A percentile compares a stretch with the other conserved stretches of the same genome.
phyloP scores from a whole-genome alignment of 495 filamentous ascomycete genomes.

The Coniosporium apollinis region DNA sequence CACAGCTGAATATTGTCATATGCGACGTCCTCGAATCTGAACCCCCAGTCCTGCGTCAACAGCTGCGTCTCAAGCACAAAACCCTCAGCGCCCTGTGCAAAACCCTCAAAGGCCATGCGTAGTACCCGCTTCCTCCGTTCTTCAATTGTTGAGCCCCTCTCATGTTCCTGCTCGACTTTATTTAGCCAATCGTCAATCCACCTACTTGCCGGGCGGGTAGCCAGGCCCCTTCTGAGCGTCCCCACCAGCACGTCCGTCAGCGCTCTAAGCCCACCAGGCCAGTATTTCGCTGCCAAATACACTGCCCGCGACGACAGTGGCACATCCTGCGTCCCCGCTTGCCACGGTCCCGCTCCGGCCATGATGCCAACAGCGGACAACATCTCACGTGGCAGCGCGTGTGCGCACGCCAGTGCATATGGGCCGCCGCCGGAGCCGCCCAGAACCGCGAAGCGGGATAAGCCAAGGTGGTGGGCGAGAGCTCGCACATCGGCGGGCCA shows the following conservation, averaged over 20 bases:
- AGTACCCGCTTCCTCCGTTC: too few relatives aligned
- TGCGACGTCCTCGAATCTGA: conserved; percentile 22
- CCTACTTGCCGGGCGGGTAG: too few relatives aligned
- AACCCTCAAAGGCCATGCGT: too few relatives aligned
- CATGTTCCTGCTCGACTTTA: too few relatives aligned
- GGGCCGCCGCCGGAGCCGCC: conserved; percentile 6
- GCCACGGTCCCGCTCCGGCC: not conserved
- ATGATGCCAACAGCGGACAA: not conserved
- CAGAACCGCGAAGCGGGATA: conserved; percentile 5
- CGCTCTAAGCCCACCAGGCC: too few relatives aligned
- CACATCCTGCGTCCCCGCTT: conserved; percentile 6
- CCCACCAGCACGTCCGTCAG: too few relatives aligned
- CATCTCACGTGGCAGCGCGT: conserved; percentile 4
- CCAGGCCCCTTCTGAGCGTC: too few relatives aligned
- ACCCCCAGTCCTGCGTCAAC: conserved; percentile 20
- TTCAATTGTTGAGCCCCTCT: too few relatives aligned
- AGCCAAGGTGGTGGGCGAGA: conserved; percentile 3
- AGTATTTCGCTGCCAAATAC: too few relatives aligned
- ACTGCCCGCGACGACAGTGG: not conserved
- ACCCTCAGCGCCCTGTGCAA: conserved; percentile 16
- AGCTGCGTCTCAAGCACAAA: conserved; percentile 17
- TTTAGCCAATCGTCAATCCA: too few relatives aligned
- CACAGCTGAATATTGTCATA: conserved; percentile 18
- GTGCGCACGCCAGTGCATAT: conserved; percentile 4
- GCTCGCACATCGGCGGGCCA: conserved; percentile 5